A percentile compares a stretch with the other conserved stretches of the same genome.
phyloP scores from a whole-genome alignment of 2,329 filamentous ascomycete species.

The Colletotrichum sp. region DNA sequence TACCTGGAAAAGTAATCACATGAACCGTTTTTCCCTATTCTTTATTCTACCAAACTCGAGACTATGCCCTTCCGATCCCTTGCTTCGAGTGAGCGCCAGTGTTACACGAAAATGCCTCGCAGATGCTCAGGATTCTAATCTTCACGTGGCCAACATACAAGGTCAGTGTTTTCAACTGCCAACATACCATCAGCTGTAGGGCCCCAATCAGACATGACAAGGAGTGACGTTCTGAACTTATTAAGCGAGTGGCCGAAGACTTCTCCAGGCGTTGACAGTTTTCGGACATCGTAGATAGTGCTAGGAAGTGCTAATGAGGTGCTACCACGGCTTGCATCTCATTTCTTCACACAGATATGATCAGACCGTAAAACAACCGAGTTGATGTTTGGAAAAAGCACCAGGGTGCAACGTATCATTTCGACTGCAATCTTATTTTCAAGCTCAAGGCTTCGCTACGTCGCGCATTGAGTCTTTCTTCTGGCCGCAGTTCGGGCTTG shows the following conservation, averaged over 20 bases:
- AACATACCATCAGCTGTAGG: neutral
- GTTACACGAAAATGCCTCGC: neutral
- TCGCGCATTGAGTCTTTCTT: neutral
- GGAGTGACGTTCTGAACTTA: neutral
- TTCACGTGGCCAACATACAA: neutral
- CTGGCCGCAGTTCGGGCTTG: neutral
- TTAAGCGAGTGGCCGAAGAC: neutral
- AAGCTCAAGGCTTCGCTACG: neutral
- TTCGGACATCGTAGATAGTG: neutral
- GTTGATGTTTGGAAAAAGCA: accelerated
- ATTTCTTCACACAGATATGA: neutral
- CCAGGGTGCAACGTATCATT: neutral
- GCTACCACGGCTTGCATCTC: neutral
- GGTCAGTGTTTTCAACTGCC: neutral
- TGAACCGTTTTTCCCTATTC: accelerated
- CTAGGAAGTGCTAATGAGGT: neutral
- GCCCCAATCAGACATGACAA: neutral
- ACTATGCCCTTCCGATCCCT: neutral
- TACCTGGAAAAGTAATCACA: neutral
- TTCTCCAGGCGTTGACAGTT: neutral
- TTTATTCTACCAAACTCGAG: neutral
- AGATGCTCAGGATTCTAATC: neutral
- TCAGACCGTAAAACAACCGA: neutral
- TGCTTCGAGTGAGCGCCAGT: neutral
- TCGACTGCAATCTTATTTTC: neutral